phyloP scores from a whole-genome alignment of 2,329 filamentous ascomycete species.

The Fusarium miscanthi region DNA sequence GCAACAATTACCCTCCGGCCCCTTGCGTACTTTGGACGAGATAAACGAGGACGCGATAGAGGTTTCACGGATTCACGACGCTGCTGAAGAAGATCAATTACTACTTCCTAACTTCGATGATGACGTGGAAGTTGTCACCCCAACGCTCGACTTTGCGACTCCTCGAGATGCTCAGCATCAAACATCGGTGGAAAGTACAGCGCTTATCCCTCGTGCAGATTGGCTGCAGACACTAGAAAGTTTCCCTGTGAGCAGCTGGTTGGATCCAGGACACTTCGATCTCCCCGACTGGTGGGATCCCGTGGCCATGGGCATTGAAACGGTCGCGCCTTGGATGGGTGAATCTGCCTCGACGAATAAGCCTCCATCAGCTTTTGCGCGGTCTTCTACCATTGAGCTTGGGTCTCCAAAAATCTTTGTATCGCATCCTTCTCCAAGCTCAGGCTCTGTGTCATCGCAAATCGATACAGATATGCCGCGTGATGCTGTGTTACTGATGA shows the following conservation, averaged over 20 bases:
- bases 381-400: neutral
- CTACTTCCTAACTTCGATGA: neutral
- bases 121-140: neutral
- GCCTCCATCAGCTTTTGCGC: neutral
- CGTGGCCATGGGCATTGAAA: neutral
- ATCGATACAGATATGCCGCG: neutral
- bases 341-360: neutral
- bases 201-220: neutral
- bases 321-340: neutral
- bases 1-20: fast-evolving
- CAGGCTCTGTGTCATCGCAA: neutral
- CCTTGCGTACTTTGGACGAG: fast-evolving
- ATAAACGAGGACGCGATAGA: neutral
- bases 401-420: fast-evolving
- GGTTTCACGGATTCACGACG: fast-evolving
- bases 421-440: fast-evolving
- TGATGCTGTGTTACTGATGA: conserved; percentile 23
- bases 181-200: too few relatives aligned
- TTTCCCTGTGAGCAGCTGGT: neutral
- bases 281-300: conserved; percentile 22
- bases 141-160: neutral
- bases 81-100: fast-evolving
- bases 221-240: neutral
- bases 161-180: neutral
- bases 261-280: neutral